Evolutionary conservation across 441 rosid genomes (phyloP), one percentile per base, ranked within the genome.

Genomic region (Adansonia grandidieri): DNA sequence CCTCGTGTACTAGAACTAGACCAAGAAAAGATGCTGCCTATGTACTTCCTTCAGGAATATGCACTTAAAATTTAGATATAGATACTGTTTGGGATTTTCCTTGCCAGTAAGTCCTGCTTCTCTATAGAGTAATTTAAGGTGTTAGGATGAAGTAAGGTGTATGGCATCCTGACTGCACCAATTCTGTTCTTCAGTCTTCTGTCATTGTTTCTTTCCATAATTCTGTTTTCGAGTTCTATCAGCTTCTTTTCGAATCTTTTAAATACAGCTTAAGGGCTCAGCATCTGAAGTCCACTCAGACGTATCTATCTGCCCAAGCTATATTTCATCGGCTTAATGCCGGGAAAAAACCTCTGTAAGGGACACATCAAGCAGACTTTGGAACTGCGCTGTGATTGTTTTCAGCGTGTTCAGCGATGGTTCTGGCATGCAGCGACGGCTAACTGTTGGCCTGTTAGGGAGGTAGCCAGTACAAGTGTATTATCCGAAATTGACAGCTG

Each of bases 341-440:
- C 91, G 85, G 0, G 98, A 95, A 61, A 95, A 74, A 11, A 87
- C 80, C 85, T 95, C 98, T 1, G 93, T 91, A 15, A 95, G 84
- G 45, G 98, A 93, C 15, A 95, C 83, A 5, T 96, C 98, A 0
- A 93, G 86, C 1, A 95, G 88, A 13, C 98, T 90, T 58, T 92
- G 97, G 44, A 90, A 62, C 79, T 90, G 98, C 2, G 97, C 89
- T 15, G 96, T 93, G 85, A 93, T 91, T 40, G 97, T 91, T 74
- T 92, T 92, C 97, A 1, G 77, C 48, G n/a, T 90, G 91, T 74
- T 92, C 98, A 0, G 83, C 48, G 0, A 93, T 28, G 89, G 88
- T 81, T 92, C 97, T 0, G 98, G 98, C 98, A 95, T 95, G 84
- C 93, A 93, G 32, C 93, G 80, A 4, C 98, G 94, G 79, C 98